Evolutionary conservation across 2,329 filamentous ascomycete genomes (phyloP).

Genomic region (Exophiala aquamarina): DNA sequence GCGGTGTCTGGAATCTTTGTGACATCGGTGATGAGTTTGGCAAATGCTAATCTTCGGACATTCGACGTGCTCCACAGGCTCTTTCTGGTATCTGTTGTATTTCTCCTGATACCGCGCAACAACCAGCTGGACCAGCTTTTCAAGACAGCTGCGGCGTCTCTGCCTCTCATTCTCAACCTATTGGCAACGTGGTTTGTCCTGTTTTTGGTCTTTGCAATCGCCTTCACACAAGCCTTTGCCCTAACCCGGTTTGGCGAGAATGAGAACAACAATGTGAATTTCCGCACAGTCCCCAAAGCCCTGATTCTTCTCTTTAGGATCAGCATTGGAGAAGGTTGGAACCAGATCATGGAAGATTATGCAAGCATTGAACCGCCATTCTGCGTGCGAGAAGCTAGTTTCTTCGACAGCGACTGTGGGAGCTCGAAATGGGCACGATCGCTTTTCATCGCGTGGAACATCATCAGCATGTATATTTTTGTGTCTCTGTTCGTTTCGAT

Average conservation of each 20-base stretch:
- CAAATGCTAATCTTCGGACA: slow-evolving; percentile 53
- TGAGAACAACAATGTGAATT: slow-evolving; percentile 80
- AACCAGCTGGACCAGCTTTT: slow-evolving; percentile 97
- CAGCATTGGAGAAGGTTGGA: slow-evolving; percentile 96
- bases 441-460: slow-evolving; percentile 96
- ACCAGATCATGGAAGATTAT: slow-evolving; percentile 93
- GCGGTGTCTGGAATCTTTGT: slow-evolving; percentile 76
- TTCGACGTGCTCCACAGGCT: slow-evolving; percentile 88
- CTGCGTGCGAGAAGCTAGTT: slow-evolving; percentile 70
- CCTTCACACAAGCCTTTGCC: slow-evolving; percentile 92
- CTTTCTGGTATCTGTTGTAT: slow-evolving; percentile 84
- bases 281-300: slow-evolving; percentile 89
- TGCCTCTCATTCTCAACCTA: slow-evolving; percentile 86
- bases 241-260: slow-evolving; percentile 79
- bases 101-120: slow-evolving; percentile 91
- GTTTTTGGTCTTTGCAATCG: slow-evolving; percentile 94
- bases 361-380: slow-evolving; percentile 75
- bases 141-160: slow-evolving; percentile 94
- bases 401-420: slow-evolving; percentile 89
- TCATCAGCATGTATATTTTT: slow-evolving; percentile 99
- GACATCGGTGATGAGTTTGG: slow-evolving; percentile 76
- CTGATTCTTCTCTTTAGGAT: slow-evolving; percentile 90
- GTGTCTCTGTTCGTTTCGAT: slow-evolving; percentile 97
- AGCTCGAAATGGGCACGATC: slow-evolving; percentile 84
- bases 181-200: slow-evolving; percentile 96